Evolutionary conservation across 805 yeast genomes (phyloP).

Genomic region (Barnettozyma pratensis): DNA sequence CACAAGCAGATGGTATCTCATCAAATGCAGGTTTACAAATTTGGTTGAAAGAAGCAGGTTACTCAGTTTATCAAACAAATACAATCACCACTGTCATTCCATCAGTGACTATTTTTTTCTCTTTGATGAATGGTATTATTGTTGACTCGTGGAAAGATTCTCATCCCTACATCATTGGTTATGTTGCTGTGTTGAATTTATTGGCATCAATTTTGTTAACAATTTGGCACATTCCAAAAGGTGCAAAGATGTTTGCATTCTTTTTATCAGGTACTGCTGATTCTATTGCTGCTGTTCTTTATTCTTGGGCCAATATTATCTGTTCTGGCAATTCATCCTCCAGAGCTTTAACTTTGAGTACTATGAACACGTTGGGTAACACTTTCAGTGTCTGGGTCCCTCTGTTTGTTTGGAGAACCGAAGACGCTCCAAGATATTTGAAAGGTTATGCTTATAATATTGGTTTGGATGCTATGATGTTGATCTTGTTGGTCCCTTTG

Average conservation of each 20-base stretch:
- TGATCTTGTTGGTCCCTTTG: slow-evolving; percentile 24
- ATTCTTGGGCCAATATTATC: slow-evolving; percentile 56
- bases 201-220: slow-evolving; percentile 5
- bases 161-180: slow-evolving; percentile 25
- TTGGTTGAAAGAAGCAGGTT: slow-evolving; percentile 45
- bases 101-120: slow-evolving; percentile 30
- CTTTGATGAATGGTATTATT: slow-evolving; percentile 26
- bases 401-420: slow-evolving; percentile 30
- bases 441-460: slow-evolving; percentile 42
- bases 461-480: slow-evolving; percentile 22
- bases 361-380: slow-evolving; percentile 50
- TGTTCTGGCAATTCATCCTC: slow-evolving; percentile 49
- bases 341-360: slow-evolving; percentile 45
- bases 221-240: slow-evolving; percentile 45
- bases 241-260: slow-evolving; percentile 58
- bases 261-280: slow-evolving; percentile 42
- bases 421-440: slow-evolving; percentile 49
- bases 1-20: slow-evolving; percentile 30
- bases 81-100: slow-evolving; percentile 50
- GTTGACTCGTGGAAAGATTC: slow-evolving; percentile 25
- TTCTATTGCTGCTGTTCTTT: slow-evolving; percentile 55
- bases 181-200: slow-evolving; percentile 27
- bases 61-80: slow-evolving; percentile 37
- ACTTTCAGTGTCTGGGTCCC: slow-evolving; percentile 51
- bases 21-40: slow-evolving; percentile 29